These are phyloP conservation scores for Dothidotthia symphoricarpi DNA, from an alignment of 2,329 filamentous ascomycete species.

Conservation along the genomic window DNA sequence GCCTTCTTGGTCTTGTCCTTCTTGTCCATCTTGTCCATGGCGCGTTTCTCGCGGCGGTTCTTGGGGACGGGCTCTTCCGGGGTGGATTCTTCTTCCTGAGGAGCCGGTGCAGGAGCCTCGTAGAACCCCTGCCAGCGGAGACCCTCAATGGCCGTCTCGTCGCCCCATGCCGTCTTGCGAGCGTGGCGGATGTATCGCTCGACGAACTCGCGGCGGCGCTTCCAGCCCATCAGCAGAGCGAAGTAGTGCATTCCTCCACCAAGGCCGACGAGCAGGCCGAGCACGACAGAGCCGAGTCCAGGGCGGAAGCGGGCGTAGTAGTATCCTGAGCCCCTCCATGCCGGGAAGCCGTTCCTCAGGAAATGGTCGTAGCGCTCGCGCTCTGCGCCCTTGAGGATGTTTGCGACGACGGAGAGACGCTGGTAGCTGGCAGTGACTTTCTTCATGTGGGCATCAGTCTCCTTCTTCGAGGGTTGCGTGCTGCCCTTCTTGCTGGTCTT, in stretches of 20 bases:
- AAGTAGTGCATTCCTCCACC: slow-evolving; percentile 87
- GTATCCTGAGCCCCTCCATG: slow-evolving; percentile 96
- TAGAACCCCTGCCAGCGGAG: slow-evolving; percentile 59
- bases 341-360: slow-evolving; percentile 85
- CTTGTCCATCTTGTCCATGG: slow-evolving; percentile 81
- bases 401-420: slow-evolving; percentile 77
- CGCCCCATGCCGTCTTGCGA: slow-evolving; percentile 83
- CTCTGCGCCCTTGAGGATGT: slow-evolving; percentile 76
- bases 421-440: slow-evolving; percentile 79
- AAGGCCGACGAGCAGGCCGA: slow-evolving; percentile 76
- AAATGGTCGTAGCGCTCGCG: slow-evolving; percentile 95
- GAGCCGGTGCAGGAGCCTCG: slow-evolving; percentile 40
- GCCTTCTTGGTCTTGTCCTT: slow-evolving; percentile 56
- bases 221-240: slow-evolving; percentile 81
- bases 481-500: slow-evolving; percentile 58
- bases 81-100: slow-evolving; percentile 41
- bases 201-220: slow-evolving; percentile 86
- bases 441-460: slow-evolving; percentile 77
- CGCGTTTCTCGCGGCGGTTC: slow-evolving; percentile 82
- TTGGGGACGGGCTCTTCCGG: slow-evolving; percentile 56
- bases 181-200: slow-evolving; percentile 89
- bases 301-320: slow-evolving; percentile 95
- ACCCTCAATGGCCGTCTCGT: slow-evolving; percentile 64
- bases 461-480: slow-evolving; percentile 69
- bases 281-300: slow-evolving; percentile 78